A percentile compares a stretch with the other conserved stretches of the same genome.
Conservation (phyloP, 1,284 basidiomycete species). For the Stereum hirsutum region DNA sequence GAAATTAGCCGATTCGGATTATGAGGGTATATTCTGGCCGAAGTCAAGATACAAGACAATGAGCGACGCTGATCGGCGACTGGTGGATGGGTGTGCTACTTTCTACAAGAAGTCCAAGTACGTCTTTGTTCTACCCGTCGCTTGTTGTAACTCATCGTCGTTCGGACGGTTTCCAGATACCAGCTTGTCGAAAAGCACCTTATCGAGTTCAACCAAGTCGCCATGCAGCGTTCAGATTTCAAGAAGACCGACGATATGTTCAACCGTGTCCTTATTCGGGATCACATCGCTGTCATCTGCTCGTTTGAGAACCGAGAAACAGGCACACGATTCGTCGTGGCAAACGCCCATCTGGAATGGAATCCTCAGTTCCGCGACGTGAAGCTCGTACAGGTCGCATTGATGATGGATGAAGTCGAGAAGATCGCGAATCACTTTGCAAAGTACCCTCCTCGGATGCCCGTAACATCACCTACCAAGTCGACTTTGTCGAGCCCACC, state of each 20-base stretch:
- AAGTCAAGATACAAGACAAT: slow-evolving; percentile 93
- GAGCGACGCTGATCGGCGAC: slow-evolving; percentile 77
- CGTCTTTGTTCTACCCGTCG: slow-evolving; percentile 22
- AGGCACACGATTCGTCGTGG: slow-evolving; percentile 82
- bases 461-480: slow-evolving; percentile 16
- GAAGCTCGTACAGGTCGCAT: slow-evolving; percentile 92
- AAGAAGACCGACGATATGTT: slow-evolving; percentile 99
- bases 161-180: slow-evolving; percentile 46
- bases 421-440: slow-evolving; percentile 84
- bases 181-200: slow-evolving; percentile 90
- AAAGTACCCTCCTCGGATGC: slow-evolving; percentile 66
- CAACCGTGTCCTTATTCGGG: slow-evolving; percentile 94
- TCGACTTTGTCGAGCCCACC: slow-evolving; percentile 8
- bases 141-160: slow-evolving; percentile 1
- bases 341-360: slow-evolving; percentile 94
- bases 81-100: slow-evolving; percentile 95
- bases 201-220: slow-evolving; percentile 91
- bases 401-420: slow-evolving; percentile 90
- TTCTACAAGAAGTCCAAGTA: slow-evolving; percentile 91
- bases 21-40: slow-evolving; percentile 92
- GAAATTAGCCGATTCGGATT: slow-evolving; percentile 70
- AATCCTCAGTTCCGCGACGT: slow-evolving; percentile 92
- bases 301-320: slow-evolving; percentile 84
- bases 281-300: slow-evolving; percentile 88
- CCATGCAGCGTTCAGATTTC: slow-evolving; percentile 91